phyloP scores from a whole-genome alignment of 169 alveolate genomes.

The Plasmodium reichenowi region DNA sequence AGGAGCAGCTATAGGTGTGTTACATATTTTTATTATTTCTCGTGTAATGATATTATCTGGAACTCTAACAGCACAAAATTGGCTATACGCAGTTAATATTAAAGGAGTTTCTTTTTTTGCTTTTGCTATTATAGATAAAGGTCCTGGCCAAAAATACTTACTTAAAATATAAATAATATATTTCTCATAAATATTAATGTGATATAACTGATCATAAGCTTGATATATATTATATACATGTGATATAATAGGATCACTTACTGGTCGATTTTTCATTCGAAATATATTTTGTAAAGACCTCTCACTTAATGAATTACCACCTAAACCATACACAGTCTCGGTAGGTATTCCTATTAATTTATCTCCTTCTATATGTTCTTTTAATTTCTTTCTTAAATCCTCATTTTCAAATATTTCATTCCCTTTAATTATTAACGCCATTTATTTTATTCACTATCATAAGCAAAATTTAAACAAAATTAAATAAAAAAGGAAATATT shows the following conservation, averaged over 20 bases:
- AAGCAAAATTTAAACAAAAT: neutral
- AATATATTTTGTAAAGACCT: slow-evolving; percentile 91
- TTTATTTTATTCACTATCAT: neutral
- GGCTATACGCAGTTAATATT: slow-evolving; percentile 91
- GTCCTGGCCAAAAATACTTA: slow-evolving; percentile 95
- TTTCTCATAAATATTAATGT: slow-evolving; percentile 81
- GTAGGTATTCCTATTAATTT: slow-evolving; percentile 96
- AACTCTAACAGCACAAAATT: slow-evolving; percentile 91
- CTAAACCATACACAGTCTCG: slow-evolving; percentile 98
- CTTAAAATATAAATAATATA: slow-evolving; percentile 84
- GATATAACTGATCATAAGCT: slow-evolving; percentile 87
- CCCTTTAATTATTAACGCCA: slow-evolving; percentile 65
- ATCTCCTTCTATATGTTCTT: slow-evolving; percentile 80
- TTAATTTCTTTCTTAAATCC: slow-evolving; percentile 21
- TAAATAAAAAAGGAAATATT: too few relatives aligned
- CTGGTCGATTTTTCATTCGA: slow-evolving; percentile 93
- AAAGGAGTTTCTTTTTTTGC: slow-evolving; percentile 86
- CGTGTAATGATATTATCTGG: slow-evolving; percentile 92
- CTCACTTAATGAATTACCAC: slow-evolving; percentile 94
- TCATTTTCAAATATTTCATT: slow-evolving; percentile 47
- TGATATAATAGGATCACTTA: slow-evolving; percentile 95
- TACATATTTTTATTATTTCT: slow-evolving; percentile 85
- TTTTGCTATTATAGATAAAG: slow-evolving; percentile 92
- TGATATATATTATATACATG: slow-evolving; percentile 90
- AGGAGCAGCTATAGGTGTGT: slow-evolving; percentile 97